Percentiles rank a stretch among this genome's conserved stretches.
Conservation (phyloP, 768 basidiomycete species). For the Tulasnella sp. region DNA sequence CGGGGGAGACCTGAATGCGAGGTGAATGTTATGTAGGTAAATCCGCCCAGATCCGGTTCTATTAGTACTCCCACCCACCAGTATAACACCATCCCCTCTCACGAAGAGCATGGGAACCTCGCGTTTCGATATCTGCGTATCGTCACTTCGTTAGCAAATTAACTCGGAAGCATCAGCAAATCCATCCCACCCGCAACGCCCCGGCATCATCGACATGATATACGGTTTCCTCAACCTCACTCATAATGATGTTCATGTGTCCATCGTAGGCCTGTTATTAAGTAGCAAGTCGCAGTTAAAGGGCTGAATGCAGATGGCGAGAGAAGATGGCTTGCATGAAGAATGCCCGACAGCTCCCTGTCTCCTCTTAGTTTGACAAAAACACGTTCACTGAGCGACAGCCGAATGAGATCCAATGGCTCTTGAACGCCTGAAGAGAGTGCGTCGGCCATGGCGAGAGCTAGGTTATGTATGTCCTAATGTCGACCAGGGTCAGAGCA, state of each 20-base stretch:
- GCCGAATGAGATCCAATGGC: slow-evolving; percentile 94
- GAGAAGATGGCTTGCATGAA: slow-evolving; percentile 59
- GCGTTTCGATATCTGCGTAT: slow-evolving; percentile 74
- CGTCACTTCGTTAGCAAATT: not conserved
- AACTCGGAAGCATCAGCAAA: not conserved
- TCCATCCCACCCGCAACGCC: not conserved
- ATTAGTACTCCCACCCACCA: slow-evolving; percentile 52
- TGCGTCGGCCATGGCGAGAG: slow-evolving; percentile 36
- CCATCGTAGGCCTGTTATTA: slow-evolving; percentile 88
- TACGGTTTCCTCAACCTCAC: slow-evolving; percentile 96
- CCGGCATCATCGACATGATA: slow-evolving; percentile 76
- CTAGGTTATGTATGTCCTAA: not conserved
- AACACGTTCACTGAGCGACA: slow-evolving; percentile 95
- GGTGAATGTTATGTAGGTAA: not conserved
- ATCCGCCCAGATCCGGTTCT: not conserved
- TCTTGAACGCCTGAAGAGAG: slow-evolving; percentile 70
- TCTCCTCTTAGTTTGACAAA: slow-evolving; percentile 97
- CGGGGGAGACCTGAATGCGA: slow-evolving; percentile 15
- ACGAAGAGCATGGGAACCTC: slow-evolving; percentile 99
- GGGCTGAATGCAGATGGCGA: not conserved
- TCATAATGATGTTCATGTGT: slow-evolving; percentile 99
- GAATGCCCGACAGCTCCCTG: slow-evolving; percentile 81
- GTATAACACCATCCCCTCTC: slow-evolving; percentile 92
- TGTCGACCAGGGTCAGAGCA: not conserved
- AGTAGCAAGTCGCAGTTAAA: not conserved